A percentile compares a stretch with the other conserved stretches of the same genome.
Evolutionary conservation across 179 eudicot species (phyloP).

Genomic region (Spinacia oleracea): DNA sequence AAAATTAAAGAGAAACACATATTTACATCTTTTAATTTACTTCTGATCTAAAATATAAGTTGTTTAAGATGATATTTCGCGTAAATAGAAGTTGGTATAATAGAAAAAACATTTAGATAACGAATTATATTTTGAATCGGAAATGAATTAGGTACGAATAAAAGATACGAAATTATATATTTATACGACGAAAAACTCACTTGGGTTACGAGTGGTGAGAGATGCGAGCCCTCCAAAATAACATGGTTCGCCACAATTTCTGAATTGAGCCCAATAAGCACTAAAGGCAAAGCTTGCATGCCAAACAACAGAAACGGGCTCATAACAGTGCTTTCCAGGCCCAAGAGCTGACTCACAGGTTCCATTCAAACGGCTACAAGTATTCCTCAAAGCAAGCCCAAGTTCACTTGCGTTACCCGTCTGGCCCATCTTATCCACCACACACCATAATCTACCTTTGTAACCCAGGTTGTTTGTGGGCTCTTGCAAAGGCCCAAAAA

Average conservation of each 20-base stretch:
- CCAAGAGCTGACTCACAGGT: conserved; percentile 51
- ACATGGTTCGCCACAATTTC: conserved; percentile 49
- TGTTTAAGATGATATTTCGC: no score
- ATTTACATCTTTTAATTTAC: no score
- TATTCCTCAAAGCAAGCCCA: conserved; percentile 27
- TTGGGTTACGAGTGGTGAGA: conserved; percentile 61
- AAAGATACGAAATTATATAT: no score
- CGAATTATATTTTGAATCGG: no score
- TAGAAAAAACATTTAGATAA: background rate
- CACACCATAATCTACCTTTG: conserved; percentile 67
- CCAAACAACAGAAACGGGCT: conserved; percentile 47
- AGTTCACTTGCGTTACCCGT: conserved; percentile 33
- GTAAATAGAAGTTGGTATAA: no score
- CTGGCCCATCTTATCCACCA: conserved; percentile 31
- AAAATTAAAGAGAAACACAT: no score
- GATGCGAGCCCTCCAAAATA: conserved; percentile 65
- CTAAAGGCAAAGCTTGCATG: conserved; percentile 79
- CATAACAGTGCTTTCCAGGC: conserved; percentile 58
- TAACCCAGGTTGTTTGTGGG: conserved; percentile 42
- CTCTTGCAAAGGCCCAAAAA: conserved; percentile 24
- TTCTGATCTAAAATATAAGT: no score
- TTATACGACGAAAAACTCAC: conserved; percentile 37
- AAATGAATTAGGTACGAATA: no score
- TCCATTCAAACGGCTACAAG: conserved; percentile 46
- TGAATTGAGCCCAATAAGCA: conserved; percentile 64